Conservation (phyloP, 225 moss, liverwort and hornwort genomes). For the Pleurozium schreberi region DNA sequence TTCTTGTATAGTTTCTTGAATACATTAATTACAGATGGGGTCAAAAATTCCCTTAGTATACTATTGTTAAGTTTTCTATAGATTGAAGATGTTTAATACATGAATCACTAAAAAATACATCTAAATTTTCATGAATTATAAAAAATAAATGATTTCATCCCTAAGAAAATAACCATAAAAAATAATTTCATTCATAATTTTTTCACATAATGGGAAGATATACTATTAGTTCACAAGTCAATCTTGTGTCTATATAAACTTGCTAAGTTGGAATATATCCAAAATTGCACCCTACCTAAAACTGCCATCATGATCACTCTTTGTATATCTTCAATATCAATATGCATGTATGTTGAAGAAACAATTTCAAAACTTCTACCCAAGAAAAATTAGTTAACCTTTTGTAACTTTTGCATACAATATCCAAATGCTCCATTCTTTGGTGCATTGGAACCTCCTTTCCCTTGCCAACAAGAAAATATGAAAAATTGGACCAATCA, state of each 20-base stretch:
- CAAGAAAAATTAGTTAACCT: neutral
- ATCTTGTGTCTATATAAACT: rapidly evolving
- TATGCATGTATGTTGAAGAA: neutral
- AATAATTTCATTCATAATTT: neutral
- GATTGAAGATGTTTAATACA: neutral
- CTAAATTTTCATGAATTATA: neutral
- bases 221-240: neutral
- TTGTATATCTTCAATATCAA: neutral
- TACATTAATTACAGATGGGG: neutral
- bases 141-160: rapidly evolving
- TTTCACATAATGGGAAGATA: neutral
- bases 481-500: neutral
- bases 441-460: rapidly evolving
- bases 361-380: neutral
- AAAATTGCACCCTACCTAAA: rapidly evolving
- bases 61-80: too few species aligned
- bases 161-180: neutral
- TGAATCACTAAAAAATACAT: neutral
- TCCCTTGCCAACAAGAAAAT: neutral
- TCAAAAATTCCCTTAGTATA: neutral
- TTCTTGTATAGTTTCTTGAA: neutral
- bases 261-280: too few species aligned
- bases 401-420: neutral
- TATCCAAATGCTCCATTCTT: neutral
- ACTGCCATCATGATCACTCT: neutral